Conservation (phyloP, 2,329 filamentous ascomycete genomes). For the Diaporthe batatas region DNA sequence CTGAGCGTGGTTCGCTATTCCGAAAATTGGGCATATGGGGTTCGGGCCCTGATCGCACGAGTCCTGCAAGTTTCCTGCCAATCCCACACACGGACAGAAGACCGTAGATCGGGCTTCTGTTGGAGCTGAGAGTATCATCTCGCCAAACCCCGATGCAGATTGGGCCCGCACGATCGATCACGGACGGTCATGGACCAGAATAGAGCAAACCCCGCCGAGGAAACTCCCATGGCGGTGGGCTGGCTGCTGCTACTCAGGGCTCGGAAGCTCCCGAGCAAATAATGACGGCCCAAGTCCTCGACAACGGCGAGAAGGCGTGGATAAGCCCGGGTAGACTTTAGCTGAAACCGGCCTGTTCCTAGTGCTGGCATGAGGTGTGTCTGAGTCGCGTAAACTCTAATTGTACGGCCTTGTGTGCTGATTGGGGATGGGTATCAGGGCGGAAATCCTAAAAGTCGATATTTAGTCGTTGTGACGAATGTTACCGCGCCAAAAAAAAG, state of each 20-base stretch:
- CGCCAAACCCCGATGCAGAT: background rate
- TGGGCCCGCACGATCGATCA: conserved; percentile 3
- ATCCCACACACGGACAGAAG: background rate
- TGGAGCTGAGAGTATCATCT: too few relatives aligned
- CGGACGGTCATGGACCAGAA: background rate
- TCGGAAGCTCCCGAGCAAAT: conserved; percentile 7
- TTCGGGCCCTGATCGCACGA: background rate
- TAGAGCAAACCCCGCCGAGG: background rate
- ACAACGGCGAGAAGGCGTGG: background rate
- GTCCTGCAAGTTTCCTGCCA: background rate
- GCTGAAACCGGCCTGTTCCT: conserved; percentile 24
- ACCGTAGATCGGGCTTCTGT: background rate
- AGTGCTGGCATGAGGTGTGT: conserved; percentile 7
- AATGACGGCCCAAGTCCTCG: background rate
- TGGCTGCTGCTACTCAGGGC: background rate
- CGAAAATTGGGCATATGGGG: background rate
- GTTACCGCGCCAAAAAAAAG: background rate
- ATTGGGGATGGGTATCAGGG: conserved; percentile 18
- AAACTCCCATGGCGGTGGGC: background rate
- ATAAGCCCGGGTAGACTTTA: background rate
- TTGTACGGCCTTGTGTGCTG: background rate
- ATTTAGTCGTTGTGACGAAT: conserved; percentile 10
- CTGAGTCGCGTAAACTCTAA: conserved; percentile 31
- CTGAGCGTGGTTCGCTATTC: background rate
- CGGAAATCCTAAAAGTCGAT: conserved; percentile 17